Base-by-base conservation (phyloP, 2,329 filamentous ascomycete species). In the Scleromitrula shiraiana region DNA sequence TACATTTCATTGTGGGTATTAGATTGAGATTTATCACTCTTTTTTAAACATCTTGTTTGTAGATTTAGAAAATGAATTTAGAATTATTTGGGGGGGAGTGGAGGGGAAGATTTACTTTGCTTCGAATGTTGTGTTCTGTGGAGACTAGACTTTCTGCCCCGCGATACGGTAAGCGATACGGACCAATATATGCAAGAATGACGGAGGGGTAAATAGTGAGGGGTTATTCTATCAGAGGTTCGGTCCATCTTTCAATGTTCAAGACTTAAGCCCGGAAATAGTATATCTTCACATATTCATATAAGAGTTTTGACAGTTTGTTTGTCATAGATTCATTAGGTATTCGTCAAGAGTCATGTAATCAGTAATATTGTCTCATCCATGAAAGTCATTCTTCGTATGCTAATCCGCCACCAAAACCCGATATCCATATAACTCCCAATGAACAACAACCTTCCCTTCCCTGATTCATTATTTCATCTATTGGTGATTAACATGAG, bases 31-130 rank as follows among this genome's bases (percentile, higher is more conserved):
- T 64, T 29, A 36, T 26, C 68, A 93, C 88, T 94, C 88, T 76
- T 93, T 95, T 66, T 95, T 95, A 67, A 95, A 95, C 88, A 95
- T 95, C 54, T 63, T 80, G 54, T 38, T 29, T 41, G 35, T 41
- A 41, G n/a, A n/a, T n/a, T n/a, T n/a, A n/a, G n/a, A n/a, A n/a
- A n/a, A n/a, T n/a, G n/a, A n/a, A n/a, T n/a, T n/a, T n/a, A n/a
- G n/a, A n/a, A n/a, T 20, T 50, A 14, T 51, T 45, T 37, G 20
- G 27, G 29, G 38, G 44, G 20, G 40, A 41, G 44, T 27, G 35
- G 43, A 49, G 35, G 46, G 41, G 29, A 17, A 45, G 41, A 41
- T 20, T 30, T 36, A 26, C 39, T 51, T n/a, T 39, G 49, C 35
- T 10, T 20, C 20, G 41, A 23, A 32, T 40, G n/a, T n/a, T n/a